Percentiles rank a stretch among this genome's conserved stretches.
Evolutionary conservation across 208 protist genomes (phyloP).

Genomic region (Trypanosoma mega): DNA sequence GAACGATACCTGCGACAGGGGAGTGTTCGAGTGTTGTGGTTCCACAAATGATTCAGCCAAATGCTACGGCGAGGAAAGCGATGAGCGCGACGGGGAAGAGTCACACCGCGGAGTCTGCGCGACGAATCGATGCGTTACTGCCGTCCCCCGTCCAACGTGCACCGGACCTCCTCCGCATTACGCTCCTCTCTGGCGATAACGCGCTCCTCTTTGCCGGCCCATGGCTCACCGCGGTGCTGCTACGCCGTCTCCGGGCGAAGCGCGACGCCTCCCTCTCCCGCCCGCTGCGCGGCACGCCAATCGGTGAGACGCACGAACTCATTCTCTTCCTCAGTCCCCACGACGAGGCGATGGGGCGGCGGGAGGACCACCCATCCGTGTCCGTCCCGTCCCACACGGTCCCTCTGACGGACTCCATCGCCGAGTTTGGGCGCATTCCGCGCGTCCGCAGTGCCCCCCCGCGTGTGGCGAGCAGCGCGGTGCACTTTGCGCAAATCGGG

Average conservation of each 20-base stretch:
- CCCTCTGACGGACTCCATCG: conserved; percentile 16
- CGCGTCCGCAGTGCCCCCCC: not conserved
- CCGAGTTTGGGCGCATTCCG: conserved; percentile 11
- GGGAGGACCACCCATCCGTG: not conserved
- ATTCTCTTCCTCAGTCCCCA: conserved; percentile 19
- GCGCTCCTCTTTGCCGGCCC: conserved; percentile 14
- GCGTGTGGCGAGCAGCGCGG: not conserved
- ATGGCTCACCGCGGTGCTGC: conserved; percentile 16
- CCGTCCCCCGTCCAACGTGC: not conserved
- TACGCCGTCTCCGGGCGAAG: conserved; percentile 11
- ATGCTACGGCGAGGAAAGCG: too few relatives aligned
- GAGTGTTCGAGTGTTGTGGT: too few relatives aligned
- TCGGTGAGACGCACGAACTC: conserved; percentile 18
- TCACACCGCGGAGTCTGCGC: not conserved
- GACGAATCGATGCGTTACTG: not conserved
- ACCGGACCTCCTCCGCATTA: conserved; percentile 13
- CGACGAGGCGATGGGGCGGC: not conserved
- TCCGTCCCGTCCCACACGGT: not conserved
- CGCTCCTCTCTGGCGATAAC: not conserved
- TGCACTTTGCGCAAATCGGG: not conserved
- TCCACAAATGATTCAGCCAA: too few relatives aligned
- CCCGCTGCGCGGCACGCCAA: conserved; percentile 1
- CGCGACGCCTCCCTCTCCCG: conserved; percentile 3
- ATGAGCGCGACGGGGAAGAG: not conserved
- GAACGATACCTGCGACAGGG: too few relatives aligned